Percentiles rank a stretch among this genome's conserved stretches.
phyloP scores from a whole-genome alignment of 2,329 filamentous ascomycete species.

The Bipolaris zeicola region DNA sequence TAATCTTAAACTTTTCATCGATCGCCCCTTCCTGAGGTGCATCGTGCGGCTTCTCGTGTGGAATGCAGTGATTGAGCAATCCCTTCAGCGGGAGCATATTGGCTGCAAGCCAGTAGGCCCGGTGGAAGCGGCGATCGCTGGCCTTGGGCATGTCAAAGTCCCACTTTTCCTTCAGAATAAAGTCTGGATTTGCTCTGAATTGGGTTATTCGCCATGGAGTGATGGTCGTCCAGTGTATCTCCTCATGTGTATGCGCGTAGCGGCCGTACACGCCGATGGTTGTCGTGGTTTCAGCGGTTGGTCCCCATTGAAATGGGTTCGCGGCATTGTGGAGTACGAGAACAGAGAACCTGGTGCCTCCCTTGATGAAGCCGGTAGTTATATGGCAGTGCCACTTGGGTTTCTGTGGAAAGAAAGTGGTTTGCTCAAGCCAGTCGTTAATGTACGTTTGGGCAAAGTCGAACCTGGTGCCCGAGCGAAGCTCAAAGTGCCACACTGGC shows the following conservation, averaged over 20 bases:
- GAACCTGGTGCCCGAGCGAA: slow-evolving; percentile 16
- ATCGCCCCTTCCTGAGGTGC: slow-evolving; percentile 3
- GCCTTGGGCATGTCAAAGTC: slow-evolving; percentile 14
- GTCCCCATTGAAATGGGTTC: slow-evolving; percentile 24
- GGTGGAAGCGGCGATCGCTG: slow-evolving; percentile 33
- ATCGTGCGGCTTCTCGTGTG: slow-evolving; percentile 10
- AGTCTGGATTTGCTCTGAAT: neutral
- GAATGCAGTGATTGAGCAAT: slow-evolving; percentile 20
- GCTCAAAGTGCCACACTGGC: slow-evolving; percentile 28
- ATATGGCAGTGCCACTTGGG: slow-evolving; percentile 20
- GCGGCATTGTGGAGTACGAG: slow-evolving; percentile 38
- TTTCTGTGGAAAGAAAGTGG: slow-evolving; percentile 11
- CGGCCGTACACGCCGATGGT: slow-evolving; percentile 34
- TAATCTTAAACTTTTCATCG: slow-evolving; percentile 12
- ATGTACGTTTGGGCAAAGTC: slow-evolving; percentile 21
- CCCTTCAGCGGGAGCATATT: slow-evolving; percentile 16
- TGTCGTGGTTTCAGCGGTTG: slow-evolving; percentile 12
- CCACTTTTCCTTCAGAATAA: slow-evolving; percentile 24
- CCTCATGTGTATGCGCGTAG: slow-evolving; percentile 19
- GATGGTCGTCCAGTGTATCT: slow-evolving; percentile 38
- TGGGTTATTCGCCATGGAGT: slow-evolving; percentile 7
- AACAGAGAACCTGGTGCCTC: slow-evolving; percentile 24
- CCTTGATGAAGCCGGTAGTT: slow-evolving; percentile 32
- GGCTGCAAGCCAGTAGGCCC: slow-evolving; percentile 38
- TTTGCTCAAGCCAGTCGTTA: slow-evolving; percentile 12